Conservation (phyloP, 2,329 filamentous ascomycete genomes). For the Fusarium fujikuroi region DNA sequence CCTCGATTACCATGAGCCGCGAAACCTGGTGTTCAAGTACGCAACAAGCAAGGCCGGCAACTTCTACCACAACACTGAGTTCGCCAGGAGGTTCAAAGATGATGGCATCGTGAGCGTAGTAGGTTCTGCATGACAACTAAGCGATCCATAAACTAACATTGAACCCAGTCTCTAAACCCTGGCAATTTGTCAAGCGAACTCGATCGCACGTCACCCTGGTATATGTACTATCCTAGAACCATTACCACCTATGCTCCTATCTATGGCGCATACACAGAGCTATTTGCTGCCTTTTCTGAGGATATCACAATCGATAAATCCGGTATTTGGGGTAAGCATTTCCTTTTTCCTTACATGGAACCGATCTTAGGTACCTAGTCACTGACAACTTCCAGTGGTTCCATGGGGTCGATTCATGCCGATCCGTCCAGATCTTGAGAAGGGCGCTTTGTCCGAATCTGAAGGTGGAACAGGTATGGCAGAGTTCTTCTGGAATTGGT, state of each 20-base stretch:
- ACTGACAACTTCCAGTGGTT: slow-evolving; percentile 28
- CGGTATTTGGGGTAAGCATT: slow-evolving; percentile 46
- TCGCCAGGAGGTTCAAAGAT: slow-evolving; percentile 42
- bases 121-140: neutral
- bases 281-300: slow-evolving; percentile 58
- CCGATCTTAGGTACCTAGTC: neutral
- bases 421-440: slow-evolving; percentile 48
- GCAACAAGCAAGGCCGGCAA: slow-evolving; percentile 48
- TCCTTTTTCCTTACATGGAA: neutral
- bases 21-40: slow-evolving; percentile 43
- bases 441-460: slow-evolving; percentile 45
- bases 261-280: slow-evolving; percentile 60
- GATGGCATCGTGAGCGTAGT: slow-evolving; percentile 46
- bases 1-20: slow-evolving; percentile 42
- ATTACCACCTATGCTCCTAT: slow-evolving; percentile 40
- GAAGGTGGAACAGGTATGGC: slow-evolving; percentile 54
- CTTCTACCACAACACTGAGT: slow-evolving; percentile 46
- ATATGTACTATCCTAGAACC: slow-evolving; percentile 32
- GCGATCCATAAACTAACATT: neutral
- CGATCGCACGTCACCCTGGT: slow-evolving; percentile 40
- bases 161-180: slow-evolving; percentile 37
- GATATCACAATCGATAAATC: slow-evolving; percentile 54
- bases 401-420: slow-evolving; percentile 51
- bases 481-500: slow-evolving; percentile 56
- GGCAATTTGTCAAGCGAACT: slow-evolving; percentile 41